These are phyloP conservation scores for Sporothrix phasma DNA, from an alignment of 2,329 filamentous ascomycete genomes.

Conservation along the genomic window DNA sequence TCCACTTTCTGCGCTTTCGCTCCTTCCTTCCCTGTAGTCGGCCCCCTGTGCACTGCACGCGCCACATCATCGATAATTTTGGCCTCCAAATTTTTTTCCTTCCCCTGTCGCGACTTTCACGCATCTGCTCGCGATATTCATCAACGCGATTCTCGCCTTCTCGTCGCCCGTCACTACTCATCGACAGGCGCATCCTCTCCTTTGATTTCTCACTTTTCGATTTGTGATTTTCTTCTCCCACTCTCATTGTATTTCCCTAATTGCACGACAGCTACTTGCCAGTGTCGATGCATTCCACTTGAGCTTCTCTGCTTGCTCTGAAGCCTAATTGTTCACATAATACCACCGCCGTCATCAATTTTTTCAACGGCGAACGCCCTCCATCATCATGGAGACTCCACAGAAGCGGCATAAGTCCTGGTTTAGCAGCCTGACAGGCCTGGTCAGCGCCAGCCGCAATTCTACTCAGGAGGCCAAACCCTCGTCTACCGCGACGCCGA, in stretches of 20 bases:
- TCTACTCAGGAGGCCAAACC: slow-evolving; percentile 2
- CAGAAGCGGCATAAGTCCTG: slow-evolving; percentile 18
- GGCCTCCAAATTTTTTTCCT: slow-evolving; percentile 10
- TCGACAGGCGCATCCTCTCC: slow-evolving; percentile 5
- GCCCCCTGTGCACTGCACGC: slow-evolving; percentile 8
- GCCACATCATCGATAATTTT: slow-evolving; percentile 16
- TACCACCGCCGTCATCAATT: not conserved
- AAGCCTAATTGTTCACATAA: slow-evolving; percentile 5
- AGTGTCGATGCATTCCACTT: slow-evolving; percentile 13
- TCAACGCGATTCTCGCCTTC: slow-evolving; percentile 11
- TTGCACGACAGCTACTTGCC: not conserved
- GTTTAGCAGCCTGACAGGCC: slow-evolving; percentile 18
- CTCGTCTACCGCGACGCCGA: slow-evolving; percentile 1
- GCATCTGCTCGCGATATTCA: slow-evolving; percentile 11
- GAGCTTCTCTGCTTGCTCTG: slow-evolving; percentile 6
- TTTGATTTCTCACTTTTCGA: not conserved
- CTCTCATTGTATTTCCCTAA: not conserved
- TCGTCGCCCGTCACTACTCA: not conserved
- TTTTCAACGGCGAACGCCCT: not conserved
- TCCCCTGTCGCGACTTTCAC: slow-evolving; percentile 12
- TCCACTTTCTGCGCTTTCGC: slow-evolving; percentile 5
- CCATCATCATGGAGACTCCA: slow-evolving; percentile 17
- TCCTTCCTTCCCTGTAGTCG: slow-evolving; percentile 7
- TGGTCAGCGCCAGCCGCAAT: slow-evolving; percentile 14
- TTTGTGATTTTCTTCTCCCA: not conserved